Percentiles rank a stretch among this genome's conserved stretches.
Evolutionary conservation across 2,329 filamentous ascomycete species (phyloP).

Genomic region (Whalleya microplaca): DNA sequence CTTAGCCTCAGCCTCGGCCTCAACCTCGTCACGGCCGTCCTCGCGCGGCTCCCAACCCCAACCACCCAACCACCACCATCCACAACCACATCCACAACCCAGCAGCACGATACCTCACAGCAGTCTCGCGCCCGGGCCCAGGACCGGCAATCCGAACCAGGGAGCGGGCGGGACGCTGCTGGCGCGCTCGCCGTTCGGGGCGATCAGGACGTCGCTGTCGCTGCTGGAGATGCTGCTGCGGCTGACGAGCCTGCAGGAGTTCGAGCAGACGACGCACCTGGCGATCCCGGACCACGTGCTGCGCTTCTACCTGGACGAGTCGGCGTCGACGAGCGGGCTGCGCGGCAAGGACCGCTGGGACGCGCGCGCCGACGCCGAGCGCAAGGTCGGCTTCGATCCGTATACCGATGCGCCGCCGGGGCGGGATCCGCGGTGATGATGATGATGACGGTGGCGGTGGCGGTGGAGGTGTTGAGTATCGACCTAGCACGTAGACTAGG

Average conservation of each 20-base stretch:
- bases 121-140: conserved; percentile 22
- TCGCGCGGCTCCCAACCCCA: conserved; percentile 16
- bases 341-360: conserved; percentile 49
- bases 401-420: conserved; percentile 48
- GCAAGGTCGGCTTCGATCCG: conserved; percentile 59
- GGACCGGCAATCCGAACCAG: no score
- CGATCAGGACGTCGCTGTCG: conserved; percentile 64
- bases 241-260: conserved; percentile 85
- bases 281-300: conserved; percentile 87
- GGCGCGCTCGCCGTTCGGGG: conserved; percentile 52
- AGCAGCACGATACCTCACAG: conserved; percentile 2
- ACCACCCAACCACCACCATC: conserved; percentile 5
- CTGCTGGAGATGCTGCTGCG: conserved; percentile 88
- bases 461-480: no score
- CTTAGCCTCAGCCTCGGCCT: conserved; percentile 41
- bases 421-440: neutral
- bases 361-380: conserved; percentile 50
- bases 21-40: conserved; percentile 25
- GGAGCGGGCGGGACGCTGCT: no score
- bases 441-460: neutral
- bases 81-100: conserved; percentile 33
- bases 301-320: conserved; percentile 78
- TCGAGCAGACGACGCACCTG: conserved; percentile 87
- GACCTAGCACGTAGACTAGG: no score
- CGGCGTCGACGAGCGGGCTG: conserved; percentile 55